Base-by-base conservation (phyloP, 108 stramenopile species). In the Nitzschia sp. region DNA sequence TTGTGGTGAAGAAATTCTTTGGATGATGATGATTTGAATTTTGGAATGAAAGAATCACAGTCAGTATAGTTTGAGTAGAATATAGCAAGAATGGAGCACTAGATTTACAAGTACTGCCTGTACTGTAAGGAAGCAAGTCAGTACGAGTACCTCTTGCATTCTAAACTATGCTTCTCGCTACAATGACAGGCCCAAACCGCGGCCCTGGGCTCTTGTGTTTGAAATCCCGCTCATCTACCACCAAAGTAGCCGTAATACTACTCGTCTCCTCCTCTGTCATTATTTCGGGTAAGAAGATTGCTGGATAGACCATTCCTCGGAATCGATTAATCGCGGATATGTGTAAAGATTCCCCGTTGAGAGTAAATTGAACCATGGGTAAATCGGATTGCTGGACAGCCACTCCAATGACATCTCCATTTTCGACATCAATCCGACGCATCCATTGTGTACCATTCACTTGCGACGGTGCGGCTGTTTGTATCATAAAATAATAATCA, bases 361-460 rank as follows among this genome's bases (percentile, higher is more conserved):
- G 47, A 30, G 86, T 64, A 56, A 93, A 90, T 78, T 93, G 92
- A 53, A 93, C 78, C 92, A 93, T 93, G 3, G 92, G 92, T 17
- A 93, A 52, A 63, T 93, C 92, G 0, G 81, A 83, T 58, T 93
- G 92, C 58, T 93, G 92, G 0, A 93, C 85, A 8, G 91, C 88
- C 17, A 93, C 84, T 16, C 91, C 91, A 21, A 93, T 68, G 2
- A 83, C 77, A 68, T 93, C 88, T 9, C 82, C 87, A 61, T 90
- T 71, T 53, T 80, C 58, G 0, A 92, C 68, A 25, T 85, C 66
- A 13, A 93, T 76, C 17, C 63, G 54, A 35, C 85, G 71, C 91
- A 93, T 93, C 41, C 87, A 54, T 15, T 67, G 61, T 8, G 91
- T 90, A 1, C 88, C 88, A 61, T 83, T 80, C 31, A 70, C 64